Percentiles rank a stretch among this genome's conserved stretches.
phyloP scores from a whole-genome alignment of 192 early-diverging fungal species.

The Coemansia sp. region DNA sequence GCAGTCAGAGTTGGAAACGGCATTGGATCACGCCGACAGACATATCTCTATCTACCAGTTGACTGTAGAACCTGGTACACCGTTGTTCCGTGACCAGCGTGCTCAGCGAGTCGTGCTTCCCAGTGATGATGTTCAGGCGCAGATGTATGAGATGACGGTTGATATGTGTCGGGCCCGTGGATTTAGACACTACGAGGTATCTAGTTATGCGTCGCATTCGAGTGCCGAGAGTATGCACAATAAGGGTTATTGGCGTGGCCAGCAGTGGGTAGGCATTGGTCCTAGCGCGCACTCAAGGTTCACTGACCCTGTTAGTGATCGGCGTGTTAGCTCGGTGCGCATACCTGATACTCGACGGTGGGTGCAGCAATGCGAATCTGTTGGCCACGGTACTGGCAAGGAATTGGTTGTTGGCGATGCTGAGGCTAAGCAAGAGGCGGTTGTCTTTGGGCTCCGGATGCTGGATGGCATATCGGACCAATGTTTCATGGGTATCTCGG shows the following conservation, averaged over 20 bases:
- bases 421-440: conserved; percentile 39
- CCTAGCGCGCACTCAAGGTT: conserved; percentile 63
- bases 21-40: conserved; percentile 28
- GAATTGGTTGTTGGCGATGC: background rate
- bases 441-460: conserved; percentile 59
- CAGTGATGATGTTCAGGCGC: conserved; percentile 34
- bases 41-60: conserved; percentile 63
- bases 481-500: conserved; percentile 26
- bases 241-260: conserved; percentile 58
- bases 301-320: conserved; percentile 25
- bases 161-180: conserved; percentile 21
- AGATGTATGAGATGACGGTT: conserved; percentile 52
- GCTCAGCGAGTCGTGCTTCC: conserved; percentile 27
- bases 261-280: conserved; percentile 60
- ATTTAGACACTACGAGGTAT: conserved; percentile 61
- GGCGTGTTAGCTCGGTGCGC: conserved; percentile 23
- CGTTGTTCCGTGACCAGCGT: conserved; percentile 39
- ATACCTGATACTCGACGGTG: conserved; percentile 35
- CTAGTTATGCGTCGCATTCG: conserved; percentile 38
- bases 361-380: conserved; percentile 28
- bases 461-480: conserved; percentile 38
- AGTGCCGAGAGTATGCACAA: conserved; percentile 54
- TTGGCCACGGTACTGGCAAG: conserved; percentile 34
- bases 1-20: conserved; percentile 39
- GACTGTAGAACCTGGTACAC: conserved; percentile 61